phyloP scores from a whole-genome alignment of 2,329 filamentous ascomycete genomes.

The Huntiella savannae region DNA sequence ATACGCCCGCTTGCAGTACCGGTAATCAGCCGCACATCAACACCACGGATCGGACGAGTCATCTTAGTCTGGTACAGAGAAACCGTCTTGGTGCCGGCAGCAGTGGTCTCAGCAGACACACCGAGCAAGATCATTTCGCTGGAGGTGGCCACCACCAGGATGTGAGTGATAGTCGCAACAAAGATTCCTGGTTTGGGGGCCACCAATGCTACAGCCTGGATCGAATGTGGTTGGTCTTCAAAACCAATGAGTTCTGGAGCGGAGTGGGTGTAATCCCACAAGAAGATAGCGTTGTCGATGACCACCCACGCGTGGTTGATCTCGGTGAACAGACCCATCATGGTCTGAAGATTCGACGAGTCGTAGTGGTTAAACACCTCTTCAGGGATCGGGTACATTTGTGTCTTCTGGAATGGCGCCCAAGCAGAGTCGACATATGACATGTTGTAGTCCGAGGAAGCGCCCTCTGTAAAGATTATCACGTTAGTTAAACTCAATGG shows the following conservation, averaged over 20 bases:
- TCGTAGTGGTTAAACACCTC: slow-evolving; percentile 88
- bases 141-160: slow-evolving; percentile 76
- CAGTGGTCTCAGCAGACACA: slow-evolving; percentile 47
- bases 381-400: slow-evolving; percentile 79
- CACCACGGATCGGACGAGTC: slow-evolving; percentile 55
- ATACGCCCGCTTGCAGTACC: slow-evolving; percentile 75
- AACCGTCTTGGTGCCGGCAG: slow-evolving; percentile 52
- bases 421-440: slow-evolving; percentile 48
- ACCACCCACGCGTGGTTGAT: slow-evolving; percentile 90
- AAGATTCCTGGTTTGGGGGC: slow-evolving; percentile 77
- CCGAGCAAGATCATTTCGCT: slow-evolving; percentile 76
- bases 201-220: slow-evolving; percentile 78
- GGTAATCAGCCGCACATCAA: slow-evolving; percentile 59
- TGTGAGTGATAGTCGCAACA: slow-evolving; percentile 63
- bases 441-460: slow-evolving; percentile 81
- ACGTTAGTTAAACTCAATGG: no score
- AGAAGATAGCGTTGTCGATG: slow-evolving; percentile 86
- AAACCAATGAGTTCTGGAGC: slow-evolving; percentile 82
- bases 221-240: slow-evolving; percentile 73
- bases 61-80: slow-evolving; percentile 79
- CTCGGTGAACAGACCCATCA: slow-evolving; percentile 88
- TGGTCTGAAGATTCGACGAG: slow-evolving; percentile 65
- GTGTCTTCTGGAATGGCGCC: slow-evolving; percentile 75
- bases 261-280: slow-evolving; percentile 95
- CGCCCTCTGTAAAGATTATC: slow-evolving; percentile 42